Base-by-base conservation (phyloP, 163 green algal genomes). In the Scenedesmus sp. region DNA sequence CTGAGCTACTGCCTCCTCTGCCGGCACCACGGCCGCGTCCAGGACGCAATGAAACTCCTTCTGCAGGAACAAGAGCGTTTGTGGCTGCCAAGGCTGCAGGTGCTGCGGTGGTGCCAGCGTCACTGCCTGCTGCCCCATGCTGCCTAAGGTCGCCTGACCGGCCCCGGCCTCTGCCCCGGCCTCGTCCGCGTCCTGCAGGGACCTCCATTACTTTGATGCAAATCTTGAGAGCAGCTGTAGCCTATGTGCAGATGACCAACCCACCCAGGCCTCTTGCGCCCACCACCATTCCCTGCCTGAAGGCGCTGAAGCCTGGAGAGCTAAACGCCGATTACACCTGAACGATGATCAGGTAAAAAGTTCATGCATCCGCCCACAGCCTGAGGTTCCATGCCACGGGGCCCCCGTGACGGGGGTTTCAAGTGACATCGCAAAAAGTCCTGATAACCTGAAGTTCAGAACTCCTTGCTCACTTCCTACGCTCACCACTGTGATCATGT, bases 231-330 rank as follows among this genome's bases (percentile, higher is more conserved):
- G 24, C 7, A 51, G 12, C 33, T 84, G 35, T 16, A 51, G 78
- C 78, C n/a, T 84, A 84, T 35, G 12, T 3, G 35, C n/a, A 2
- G 40, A 35, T 33, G 7, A 18, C 10, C 43, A 51, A 51, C 78
- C 78, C 35, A 84, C 78, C 43, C 78, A 84, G 78, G 65, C 65
- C 65, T 76, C 7, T 76, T 76, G 65, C 65, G 65, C 61, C 61
- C 26, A 76, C 61, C 61, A 22, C 26, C 65, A 20, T 76, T 40
- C 9, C 65, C 65, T 76, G 30, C 65, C 65, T 76, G 65, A 42
- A 40, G 65, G 65, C 65, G 40, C 30, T 37, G 6, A 26, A 37
- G 65, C 65, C 65, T 76, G 65, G 30, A 37, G 9, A 76, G 65
- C 65, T 37, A n/a, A 40, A 40, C 30, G 40, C 2, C 0, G 30